phyloP scores from a whole-genome alignment of 306 rosid species.

The Abrus precatorius region DNA sequence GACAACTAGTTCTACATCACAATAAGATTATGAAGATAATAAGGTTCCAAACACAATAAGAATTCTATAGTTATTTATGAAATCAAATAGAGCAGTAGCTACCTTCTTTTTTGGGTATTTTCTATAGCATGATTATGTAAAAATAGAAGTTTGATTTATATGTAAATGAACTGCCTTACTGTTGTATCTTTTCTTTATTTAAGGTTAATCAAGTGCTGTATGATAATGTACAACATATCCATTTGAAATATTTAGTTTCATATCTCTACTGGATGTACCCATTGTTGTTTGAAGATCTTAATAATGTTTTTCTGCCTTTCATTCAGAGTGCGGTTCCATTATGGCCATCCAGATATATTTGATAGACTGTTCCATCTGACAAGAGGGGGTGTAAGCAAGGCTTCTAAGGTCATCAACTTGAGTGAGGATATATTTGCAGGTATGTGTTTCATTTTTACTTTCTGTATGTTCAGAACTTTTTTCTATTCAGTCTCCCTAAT shows the following conservation, averaged over 20 bases:
- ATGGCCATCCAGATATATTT: conserved; percentile 98
- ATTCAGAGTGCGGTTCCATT: conserved; percentile 96
- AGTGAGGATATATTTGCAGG: conserved; percentile 99
- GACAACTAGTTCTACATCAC: conserved; percentile 21
- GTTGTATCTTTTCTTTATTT: neutral
- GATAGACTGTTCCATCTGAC: conserved; percentile 95
- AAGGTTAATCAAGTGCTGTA: conserved; percentile 10
- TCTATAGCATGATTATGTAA: conserved; percentile 9
- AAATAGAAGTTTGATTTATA: neutral
- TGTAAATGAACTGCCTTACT: neutral
- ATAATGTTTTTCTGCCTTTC: conserved; percentile 46
- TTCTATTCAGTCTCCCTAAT: conserved; percentile 5
- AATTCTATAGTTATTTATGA: conserved; percentile 32
- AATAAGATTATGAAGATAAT: conserved; percentile 17
- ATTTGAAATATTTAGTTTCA: conserved; percentile 8
- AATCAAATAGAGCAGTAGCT: conserved; percentile 26
- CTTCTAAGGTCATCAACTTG: conserved; percentile 90
- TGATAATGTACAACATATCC: conserved; percentile 28
- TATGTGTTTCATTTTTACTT: conserved; percentile 48
- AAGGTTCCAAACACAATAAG: conserved; percentile 21
- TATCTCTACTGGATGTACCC: conserved; percentile 32
- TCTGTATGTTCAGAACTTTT: conserved; percentile 20
- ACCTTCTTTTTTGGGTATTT: conserved; percentile 20
- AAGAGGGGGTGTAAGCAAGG: conserved; percentile 99
- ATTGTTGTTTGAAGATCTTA: conserved; percentile 39